phyloP scores from a whole-genome alignment of 2,329 filamentous ascomycete genomes.

The Zelopaecilomyces penicillatus region DNA sequence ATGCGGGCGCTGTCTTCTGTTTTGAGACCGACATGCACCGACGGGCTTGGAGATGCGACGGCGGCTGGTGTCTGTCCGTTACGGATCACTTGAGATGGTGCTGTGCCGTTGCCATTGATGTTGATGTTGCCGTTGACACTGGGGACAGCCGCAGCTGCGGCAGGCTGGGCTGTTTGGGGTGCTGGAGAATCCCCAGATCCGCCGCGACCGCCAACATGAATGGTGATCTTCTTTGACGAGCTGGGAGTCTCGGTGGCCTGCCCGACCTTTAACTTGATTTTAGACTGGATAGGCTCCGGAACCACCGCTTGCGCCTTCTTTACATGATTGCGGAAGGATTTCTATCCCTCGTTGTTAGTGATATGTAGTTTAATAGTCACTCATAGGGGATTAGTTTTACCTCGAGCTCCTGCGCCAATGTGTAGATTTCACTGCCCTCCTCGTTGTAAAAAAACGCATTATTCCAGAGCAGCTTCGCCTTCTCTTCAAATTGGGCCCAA shows the following conservation, averaged over 20 bases:
- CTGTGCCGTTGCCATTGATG: slow-evolving; percentile 6
- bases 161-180: slow-evolving; percentile 26
- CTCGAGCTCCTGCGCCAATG: slow-evolving; percentile 70
- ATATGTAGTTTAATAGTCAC: neutral
- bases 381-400: slow-evolving; percentile 31
- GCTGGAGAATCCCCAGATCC: slow-evolving; percentile 45
- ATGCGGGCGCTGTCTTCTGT: slow-evolving; percentile 24
- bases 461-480: slow-evolving; percentile 72
- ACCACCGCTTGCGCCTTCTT: slow-evolving; percentile 65
- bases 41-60: slow-evolving; percentile 36
- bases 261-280: slow-evolving; percentile 72
- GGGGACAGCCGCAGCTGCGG: slow-evolving; percentile 13
- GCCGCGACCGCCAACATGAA: slow-evolving; percentile 56
- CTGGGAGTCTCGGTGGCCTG: slow-evolving; percentile 35
- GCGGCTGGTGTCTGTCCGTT: slow-evolving; percentile 29
- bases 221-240: slow-evolving; percentile 57
- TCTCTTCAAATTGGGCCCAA: slow-evolving; percentile 76
- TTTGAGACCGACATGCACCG: slow-evolving; percentile 25
- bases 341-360: slow-evolving; percentile 35
- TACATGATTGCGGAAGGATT: slow-evolving; percentile 59
- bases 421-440: slow-evolving; percentile 77
- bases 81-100: slow-evolving; percentile 27
- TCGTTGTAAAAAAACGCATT: slow-evolving; percentile 90
- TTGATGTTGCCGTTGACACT: slow-evolving; percentile 10
- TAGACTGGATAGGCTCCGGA: slow-evolving; percentile 62